Conservation (phyloP, 2,329 filamentous ascomycete genomes). For the Sclerotinia trifoliorum region DNA sequence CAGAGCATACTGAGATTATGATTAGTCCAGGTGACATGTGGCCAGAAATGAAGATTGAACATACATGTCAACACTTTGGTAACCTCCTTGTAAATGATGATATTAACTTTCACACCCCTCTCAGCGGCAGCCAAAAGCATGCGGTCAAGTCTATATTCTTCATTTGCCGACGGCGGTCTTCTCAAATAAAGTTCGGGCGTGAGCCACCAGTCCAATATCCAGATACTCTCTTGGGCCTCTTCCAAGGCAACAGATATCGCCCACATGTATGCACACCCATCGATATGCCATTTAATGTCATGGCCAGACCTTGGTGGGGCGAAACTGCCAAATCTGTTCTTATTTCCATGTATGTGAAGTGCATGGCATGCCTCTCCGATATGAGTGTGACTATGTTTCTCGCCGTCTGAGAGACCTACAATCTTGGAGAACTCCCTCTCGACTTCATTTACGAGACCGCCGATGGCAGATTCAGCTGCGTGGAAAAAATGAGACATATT, state of each 20-base stretch:
- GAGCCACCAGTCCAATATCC: slow-evolving; percentile 87
- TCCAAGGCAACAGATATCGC: slow-evolving; percentile 79
- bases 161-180: slow-evolving; percentile 75
- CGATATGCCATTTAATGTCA: slow-evolving; percentile 82
- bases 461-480: slow-evolving; percentile 26
- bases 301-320: slow-evolving; percentile 70
- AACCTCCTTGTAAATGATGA: slow-evolving; percentile 93
- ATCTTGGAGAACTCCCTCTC: slow-evolving; percentile 27
- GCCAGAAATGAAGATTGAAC: slow-evolving; percentile 44
- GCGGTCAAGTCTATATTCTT: slow-evolving; percentile 78
- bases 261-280: slow-evolving; percentile 81
- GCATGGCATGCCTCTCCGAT: slow-evolving; percentile 44
- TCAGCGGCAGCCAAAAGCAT: slow-evolving; percentile 80
- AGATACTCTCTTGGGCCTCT: slow-evolving; percentile 69
- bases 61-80: slow-evolving; percentile 75
- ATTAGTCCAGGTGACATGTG: slow-evolving; percentile 12
- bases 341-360: slow-evolving; percentile 45
- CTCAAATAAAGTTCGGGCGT: slow-evolving; percentile 82
- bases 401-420: slow-evolving; percentile 38
- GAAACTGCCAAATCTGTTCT: slow-evolving; percentile 65
- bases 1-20: slow-evolving; percentile 53
- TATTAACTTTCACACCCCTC: slow-evolving; percentile 77
- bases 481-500: slow-evolving; percentile 31
- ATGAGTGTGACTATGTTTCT: slow-evolving; percentile 48
- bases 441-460: slow-evolving; percentile 28